phyloP scores from a whole-genome alignment of 306 rosid species.

The Dryas octopetala region DNA sequence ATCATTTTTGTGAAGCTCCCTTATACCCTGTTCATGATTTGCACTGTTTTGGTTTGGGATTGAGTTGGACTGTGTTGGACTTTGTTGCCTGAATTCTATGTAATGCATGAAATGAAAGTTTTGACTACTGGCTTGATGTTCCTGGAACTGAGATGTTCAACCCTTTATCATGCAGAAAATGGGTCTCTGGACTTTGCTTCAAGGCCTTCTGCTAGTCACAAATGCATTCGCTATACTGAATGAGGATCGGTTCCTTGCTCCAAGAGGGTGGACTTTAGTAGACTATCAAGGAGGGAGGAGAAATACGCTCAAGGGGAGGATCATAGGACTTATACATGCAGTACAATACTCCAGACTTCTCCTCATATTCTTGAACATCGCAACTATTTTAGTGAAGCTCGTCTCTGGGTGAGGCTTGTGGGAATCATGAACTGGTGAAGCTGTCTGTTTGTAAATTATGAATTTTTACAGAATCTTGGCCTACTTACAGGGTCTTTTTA shows the following conservation, averaged over 20 bases:
- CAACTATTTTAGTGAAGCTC: conserved; percentile 51
- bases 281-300: conserved; percentile 53
- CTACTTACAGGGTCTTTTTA: neutral
- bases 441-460: neutral
- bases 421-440: neutral
- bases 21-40: neutral
- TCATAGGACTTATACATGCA: conserved; percentile 65
- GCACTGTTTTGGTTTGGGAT: neutral
- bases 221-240: conserved; percentile 82
- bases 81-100: neutral
- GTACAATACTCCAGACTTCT: conserved; percentile 76
- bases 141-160: conserved; percentile 10
- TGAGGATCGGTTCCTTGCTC: conserved; percentile 82
- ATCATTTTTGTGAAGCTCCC: neutral
- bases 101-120: neutral
- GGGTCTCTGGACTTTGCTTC: conserved; percentile 71
- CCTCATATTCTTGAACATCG: conserved; percentile 57
- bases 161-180: conserved; percentile 36
- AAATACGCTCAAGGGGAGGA: conserved; percentile 63
- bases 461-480: neutral
- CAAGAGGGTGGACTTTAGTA: conserved; percentile 75
- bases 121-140: neutral
- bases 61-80: neutral
- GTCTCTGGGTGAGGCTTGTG: conserved; percentile 47
- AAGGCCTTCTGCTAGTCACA: conserved; percentile 67